Conservation (phyloP, 192 early-diverging fungal genomes). For the Coemansia sp. region DNA sequence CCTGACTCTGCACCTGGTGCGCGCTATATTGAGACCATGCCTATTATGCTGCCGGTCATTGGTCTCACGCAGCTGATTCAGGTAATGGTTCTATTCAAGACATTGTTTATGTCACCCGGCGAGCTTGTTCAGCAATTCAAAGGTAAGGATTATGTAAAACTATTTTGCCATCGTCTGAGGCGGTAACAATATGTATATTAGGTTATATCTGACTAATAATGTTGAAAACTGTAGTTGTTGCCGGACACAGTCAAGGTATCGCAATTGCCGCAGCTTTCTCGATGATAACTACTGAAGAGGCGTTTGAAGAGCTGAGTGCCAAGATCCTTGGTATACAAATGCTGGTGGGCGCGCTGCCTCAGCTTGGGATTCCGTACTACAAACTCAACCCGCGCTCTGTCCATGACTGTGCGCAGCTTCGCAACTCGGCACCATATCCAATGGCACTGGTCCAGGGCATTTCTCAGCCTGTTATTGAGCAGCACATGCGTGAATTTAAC, state of each 20-base stretch:
- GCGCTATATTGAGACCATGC: conserved; percentile 67
- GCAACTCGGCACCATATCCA: conserved; percentile 8
- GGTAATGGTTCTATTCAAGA: conserved; percentile 66
- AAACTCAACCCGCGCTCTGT: background rate
- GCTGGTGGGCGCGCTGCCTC: conserved; percentile 79
- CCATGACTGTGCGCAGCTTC: background rate
- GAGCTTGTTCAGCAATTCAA: conserved; percentile 27
- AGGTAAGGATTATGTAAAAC: conserved; percentile 17
- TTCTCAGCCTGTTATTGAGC: background rate
- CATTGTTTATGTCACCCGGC: conserved; percentile 59
- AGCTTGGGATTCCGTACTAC: conserved; percentile 55
- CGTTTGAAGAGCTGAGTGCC: conserved; percentile 71
- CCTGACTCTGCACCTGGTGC: conserved; percentile 68
- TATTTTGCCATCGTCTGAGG: background rate
- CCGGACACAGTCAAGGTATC: conserved; percentile 92
- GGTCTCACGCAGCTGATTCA: conserved; percentile 88
- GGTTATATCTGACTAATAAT: background rate
- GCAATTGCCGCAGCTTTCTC: conserved; percentile 83
- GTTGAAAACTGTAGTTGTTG: conserved; percentile 31
- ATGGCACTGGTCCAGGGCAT: conserved; percentile 34
- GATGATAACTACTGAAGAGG: conserved; percentile 70
- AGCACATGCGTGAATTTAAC: conserved; percentile 25
- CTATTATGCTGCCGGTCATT: conserved; percentile 78
- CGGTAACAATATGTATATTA: too few relatives aligned
- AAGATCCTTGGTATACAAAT: conserved; percentile 81